Conservation (phyloP, 768 basidiomycete genomes). For the Trametes punicea region DNA sequence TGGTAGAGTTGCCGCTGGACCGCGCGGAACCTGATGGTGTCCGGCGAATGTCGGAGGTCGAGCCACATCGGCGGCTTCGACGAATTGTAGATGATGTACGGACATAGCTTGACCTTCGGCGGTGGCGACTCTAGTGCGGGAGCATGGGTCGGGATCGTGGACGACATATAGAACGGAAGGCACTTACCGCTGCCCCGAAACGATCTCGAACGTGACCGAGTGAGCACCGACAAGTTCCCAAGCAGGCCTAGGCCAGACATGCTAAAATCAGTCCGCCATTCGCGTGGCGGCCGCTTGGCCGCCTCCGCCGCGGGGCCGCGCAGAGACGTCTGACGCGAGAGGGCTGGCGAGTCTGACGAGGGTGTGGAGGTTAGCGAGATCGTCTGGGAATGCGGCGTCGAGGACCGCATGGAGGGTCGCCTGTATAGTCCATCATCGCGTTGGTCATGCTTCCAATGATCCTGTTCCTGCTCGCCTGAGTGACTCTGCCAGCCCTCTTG, state of each 20-base stretch:
- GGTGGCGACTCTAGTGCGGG: constrained; percentile 6
- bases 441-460: constrained; percentile 4
- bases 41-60: constrained; percentile 47
- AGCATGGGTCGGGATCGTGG: constrained; percentile 1
- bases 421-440: constrained; percentile 4
- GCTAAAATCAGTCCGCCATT: constrained; percentile 34
- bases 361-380: constrained; percentile 19
- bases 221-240: constrained; percentile 19
- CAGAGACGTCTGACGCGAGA: constrained; percentile 21
- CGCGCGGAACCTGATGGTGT: constrained; percentile 42
- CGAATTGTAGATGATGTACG: constrained; percentile 27
- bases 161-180: not conserved
- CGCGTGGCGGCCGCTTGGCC: constrained; percentile 27
- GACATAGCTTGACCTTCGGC: constrained; percentile 23
- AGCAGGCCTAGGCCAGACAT: constrained; percentile 25
- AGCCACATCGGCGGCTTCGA: constrained; percentile 39
- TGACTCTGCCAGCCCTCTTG: constrained; percentile 14
- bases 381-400: constrained; percentile 14
- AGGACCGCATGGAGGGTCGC: constrained; percentile 8
- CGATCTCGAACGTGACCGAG: constrained; percentile 18
- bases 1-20: constrained; percentile 41
- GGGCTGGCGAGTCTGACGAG: constrained; percentile 8
- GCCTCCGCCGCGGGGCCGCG: constrained; percentile 9
- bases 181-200: constrained; percentile 22
- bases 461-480: not conserved